Evolutionary conservation across 116 monocot species (phyloP), one percentile per base, ranked within the genome.

Genomic region (Zostera marina): DNA sequence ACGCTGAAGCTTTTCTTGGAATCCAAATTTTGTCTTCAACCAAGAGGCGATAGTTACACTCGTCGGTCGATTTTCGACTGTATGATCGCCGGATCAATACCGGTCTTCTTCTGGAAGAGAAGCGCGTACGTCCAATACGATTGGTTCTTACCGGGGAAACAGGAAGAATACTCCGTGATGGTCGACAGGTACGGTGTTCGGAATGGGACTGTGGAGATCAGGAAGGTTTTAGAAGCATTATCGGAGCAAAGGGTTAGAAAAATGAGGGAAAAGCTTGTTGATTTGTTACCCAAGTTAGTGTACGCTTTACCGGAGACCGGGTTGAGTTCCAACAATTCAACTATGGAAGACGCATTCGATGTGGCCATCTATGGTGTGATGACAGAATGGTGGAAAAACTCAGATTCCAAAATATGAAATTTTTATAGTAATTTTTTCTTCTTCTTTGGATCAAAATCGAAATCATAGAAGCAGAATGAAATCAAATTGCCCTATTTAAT

Each of bases 31-130:
- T 96, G 96, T 68, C 56, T 96, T 53, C 96, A 96, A 70, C 96
- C 89, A 54, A 68, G 82, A 12, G 96, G 89, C 11, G 89, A 96
- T 63, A 88, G 82, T 45, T 79, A 53, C 54, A 88, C 96, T 23
- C 56, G 89, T 56, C 44, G 96, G 51, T 88, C 96, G 9, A 67
- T 79, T 61, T 96, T 96, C 64, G 96, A 96, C 53, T 85, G 82
- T 65, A 80, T 96, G 74, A 47, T 94, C 32, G 94, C 84, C 26
- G 94, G 94, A 24, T 74, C 77, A 19, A 69, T 96, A 39, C 94
- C 94, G 44, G 96, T 89, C 53, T 59, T 88, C 45, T 96, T 96
- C 73, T 85, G 82, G 82, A 47, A 62, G 68, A 48, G 80, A 59
- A 88, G 78, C 53, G 85, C 82, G 47, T 74, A 88, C 66, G 58